Percentiles rank a stretch among this genome's conserved stretches.
phyloP scores from a whole-genome alignment of 2,329 filamentous ascomycete genomes.

The Cordyceps sp. region DNA sequence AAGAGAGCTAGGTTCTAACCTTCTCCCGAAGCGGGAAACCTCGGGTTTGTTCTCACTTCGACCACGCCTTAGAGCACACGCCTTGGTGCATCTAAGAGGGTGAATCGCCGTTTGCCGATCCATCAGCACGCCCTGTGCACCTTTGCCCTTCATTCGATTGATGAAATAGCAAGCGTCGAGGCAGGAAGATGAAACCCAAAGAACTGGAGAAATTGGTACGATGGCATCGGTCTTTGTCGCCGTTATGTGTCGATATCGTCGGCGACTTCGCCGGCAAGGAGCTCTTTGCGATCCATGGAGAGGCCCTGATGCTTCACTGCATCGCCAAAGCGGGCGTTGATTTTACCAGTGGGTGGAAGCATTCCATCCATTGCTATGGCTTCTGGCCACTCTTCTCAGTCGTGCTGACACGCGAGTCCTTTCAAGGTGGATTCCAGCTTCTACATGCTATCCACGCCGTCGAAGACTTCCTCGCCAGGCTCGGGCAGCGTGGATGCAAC shows the following conservation, averaged over 20 bases:
- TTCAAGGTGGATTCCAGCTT: slow-evolving; percentile 49
- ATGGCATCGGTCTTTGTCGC: slow-evolving; percentile 4
- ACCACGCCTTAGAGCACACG: too few species aligned
- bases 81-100: too few species aligned
- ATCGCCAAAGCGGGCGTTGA: slow-evolving; percentile 47
- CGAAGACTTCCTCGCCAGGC: slow-evolving; percentile 44
- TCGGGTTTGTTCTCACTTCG: too few species aligned
- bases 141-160: too few species aligned
- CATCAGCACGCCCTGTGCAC: too few species aligned
- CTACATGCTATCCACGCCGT: slow-evolving; percentile 55
- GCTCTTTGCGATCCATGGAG: slow-evolving; percentile 56
- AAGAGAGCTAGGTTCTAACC: too few species aligned
- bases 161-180: too few species aligned
- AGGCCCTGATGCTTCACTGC: slow-evolving; percentile 50
- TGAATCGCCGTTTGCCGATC: too few species aligned
- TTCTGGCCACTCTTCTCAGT: not conserved
- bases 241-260: slow-evolving; percentile 43
- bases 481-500: slow-evolving; percentile 47
- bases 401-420: not conserved
- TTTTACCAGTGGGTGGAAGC: slow-evolving; percentile 23
- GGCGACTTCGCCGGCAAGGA: slow-evolving; percentile 63
- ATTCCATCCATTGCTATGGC: slow-evolving; percentile 11
- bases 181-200: too few species aligned
- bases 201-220: too few species aligned
- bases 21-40: too few species aligned